A percentile compares a stretch with the other conserved stretches of the same genome.
Conservation (phyloP, 352 stramenopile species). For the Pilasporangium apinafurcum region DNA sequence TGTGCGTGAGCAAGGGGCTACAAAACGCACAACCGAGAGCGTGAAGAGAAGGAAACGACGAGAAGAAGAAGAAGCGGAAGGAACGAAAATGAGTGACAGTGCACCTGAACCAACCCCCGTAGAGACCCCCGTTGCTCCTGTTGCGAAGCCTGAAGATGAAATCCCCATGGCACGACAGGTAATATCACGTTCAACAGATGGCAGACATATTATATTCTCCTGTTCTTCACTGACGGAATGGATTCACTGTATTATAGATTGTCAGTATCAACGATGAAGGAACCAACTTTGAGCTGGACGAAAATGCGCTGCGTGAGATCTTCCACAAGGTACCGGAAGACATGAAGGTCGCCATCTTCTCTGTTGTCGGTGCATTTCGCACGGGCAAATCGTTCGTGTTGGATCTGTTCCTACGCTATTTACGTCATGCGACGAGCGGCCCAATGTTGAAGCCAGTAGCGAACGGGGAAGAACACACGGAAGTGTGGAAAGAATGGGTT, state of each 20-base stretch:
- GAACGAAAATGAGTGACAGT: neutral
- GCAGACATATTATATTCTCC: neutral
- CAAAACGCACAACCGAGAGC: too few relatives aligned
- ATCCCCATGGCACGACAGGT: constrained; percentile 15
- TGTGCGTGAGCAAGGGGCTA: too few relatives aligned
- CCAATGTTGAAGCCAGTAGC: constrained; percentile 36
- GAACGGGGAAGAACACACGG: constrained; percentile 32
- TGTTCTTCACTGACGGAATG: neutral
- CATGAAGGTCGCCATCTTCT: constrained; percentile 97
- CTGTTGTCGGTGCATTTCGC: constrained; percentile 97
- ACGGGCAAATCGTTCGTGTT: constrained; percentile 99
- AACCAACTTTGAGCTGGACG: constrained; percentile 81
- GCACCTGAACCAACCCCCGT: neutral
- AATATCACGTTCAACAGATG: neutral
- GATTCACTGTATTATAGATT: constrained; percentile 48
- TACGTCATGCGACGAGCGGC: constrained; percentile 71
- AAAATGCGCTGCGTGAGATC: constrained; percentile 59
- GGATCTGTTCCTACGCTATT: constrained; percentile 96
- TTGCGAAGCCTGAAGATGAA: constrained; percentile 8
- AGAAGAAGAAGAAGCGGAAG: neutral
- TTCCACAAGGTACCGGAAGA: constrained; percentile 76
- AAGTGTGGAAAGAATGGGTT: constrained; percentile 64
- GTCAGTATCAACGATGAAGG: constrained; percentile 86
- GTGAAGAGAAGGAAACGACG: too few relatives aligned
- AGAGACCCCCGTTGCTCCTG: neutral